These are phyloP conservation scores for Haematococcus sp. DNA, from an alignment of 139 green algal genomes.

Conservation along the genomic window DNA sequence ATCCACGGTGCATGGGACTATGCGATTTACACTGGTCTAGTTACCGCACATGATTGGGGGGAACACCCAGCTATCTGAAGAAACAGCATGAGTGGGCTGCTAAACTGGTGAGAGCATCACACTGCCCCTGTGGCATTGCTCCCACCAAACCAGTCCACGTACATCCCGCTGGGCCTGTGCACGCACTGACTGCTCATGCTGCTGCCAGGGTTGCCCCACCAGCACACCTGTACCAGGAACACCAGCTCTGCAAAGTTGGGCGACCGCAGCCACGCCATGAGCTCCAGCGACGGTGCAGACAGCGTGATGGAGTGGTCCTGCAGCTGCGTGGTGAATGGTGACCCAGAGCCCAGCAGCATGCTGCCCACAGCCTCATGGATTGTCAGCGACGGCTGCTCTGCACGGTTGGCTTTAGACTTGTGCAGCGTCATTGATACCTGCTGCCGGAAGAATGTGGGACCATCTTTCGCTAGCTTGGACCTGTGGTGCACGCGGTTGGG, in stretches of 20 bases:
- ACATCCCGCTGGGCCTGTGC: too few relatives aligned
- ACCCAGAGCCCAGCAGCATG: conserved; percentile 42
- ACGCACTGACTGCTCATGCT: conserved; percentile 6
- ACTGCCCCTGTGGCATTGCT: too few relatives aligned
- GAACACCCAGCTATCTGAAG: too few relatives aligned
- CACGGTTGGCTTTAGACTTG: conserved; percentile 34
- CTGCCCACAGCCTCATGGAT: conserved; percentile 26
- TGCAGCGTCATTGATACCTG: conserved; percentile 42
- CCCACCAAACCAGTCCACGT: too few relatives aligned
- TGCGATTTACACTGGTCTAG: too few relatives aligned
- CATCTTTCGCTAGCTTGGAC: conserved; percentile 53
- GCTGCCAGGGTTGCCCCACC: neutral
- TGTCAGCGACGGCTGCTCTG: conserved; percentile 28
- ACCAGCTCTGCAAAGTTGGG: conserved; percentile 40
- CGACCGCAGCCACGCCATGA: conserved; percentile 40
- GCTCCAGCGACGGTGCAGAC: conserved; percentile 12
- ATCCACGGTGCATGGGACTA: too few relatives aligned
- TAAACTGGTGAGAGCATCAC: too few relatives aligned
- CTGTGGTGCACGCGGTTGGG: conserved; percentile 5
- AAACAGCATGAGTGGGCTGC: too few relatives aligned
- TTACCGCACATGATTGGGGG: too few relatives aligned
- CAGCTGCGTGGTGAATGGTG: conserved; percentile 30
- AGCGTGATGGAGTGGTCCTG: conserved; percentile 37
- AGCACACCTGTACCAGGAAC: conserved; percentile 27
- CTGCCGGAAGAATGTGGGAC: conserved; percentile 28